phyloP scores from a whole-genome alignment of 257 asterid genomes.

The Eucommia ulmoides region DNA sequence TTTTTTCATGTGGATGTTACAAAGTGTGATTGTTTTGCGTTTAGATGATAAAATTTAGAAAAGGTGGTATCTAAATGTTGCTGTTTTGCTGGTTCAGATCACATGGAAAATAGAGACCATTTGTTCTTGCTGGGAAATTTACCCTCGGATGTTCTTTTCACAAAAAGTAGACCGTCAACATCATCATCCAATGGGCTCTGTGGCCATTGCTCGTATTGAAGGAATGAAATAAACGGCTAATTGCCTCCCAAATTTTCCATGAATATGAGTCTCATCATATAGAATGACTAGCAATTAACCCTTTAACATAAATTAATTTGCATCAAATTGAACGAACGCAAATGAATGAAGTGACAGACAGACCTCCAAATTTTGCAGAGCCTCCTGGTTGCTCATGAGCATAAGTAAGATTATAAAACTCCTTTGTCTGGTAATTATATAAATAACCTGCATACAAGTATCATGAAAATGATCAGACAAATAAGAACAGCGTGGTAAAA shows the following conservation, averaged over 20 bases:
- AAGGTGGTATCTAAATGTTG: too few species aligned
- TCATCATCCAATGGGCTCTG: too few species aligned
- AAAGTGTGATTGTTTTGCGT: too few species aligned
- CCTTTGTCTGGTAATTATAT: constrained; percentile 89
- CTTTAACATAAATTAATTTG: not conserved
- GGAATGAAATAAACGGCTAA: not conserved
- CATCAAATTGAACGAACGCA: constrained; percentile 1
- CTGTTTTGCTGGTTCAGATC: too few species aligned
- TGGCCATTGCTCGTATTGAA: not conserved
- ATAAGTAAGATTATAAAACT: constrained; percentile 86
- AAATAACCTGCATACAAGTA: constrained; percentile 69
- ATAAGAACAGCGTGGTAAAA: too few species aligned
- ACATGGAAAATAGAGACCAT: too few species aligned
- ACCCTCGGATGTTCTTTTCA: too few species aligned
- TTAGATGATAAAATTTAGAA: too few species aligned
- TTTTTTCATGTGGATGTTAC: too few species aligned
- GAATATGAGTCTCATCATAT: not conserved
- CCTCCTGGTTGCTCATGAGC: constrained; percentile 95
- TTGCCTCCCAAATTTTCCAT: not conserved
- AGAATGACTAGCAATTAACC: not conserved
- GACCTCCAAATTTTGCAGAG: constrained; percentile 89
- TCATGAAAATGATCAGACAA: too few species aligned
- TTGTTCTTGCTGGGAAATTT: too few species aligned
- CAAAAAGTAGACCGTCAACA: too few species aligned
- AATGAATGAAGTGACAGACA: constrained; percentile 10